Percentiles rank a stretch among this genome's conserved stretches.
Evolutionary conservation across 2,329 filamentous ascomycete species (phyloP).

Genomic region (Aspergillus quadrilineatus): DNA sequence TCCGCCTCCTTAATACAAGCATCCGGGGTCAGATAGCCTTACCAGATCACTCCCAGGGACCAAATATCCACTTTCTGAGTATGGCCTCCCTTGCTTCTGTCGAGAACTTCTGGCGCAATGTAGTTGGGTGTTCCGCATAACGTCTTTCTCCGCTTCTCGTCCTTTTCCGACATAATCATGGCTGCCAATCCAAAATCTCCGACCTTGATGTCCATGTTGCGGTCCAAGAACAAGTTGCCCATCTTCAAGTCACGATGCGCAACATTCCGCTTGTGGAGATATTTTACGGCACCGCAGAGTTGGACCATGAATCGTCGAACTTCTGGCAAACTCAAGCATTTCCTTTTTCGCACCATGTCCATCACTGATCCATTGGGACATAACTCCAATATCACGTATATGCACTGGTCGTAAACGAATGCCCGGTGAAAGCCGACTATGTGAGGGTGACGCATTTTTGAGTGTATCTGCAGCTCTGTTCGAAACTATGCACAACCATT

Average conservation of each 20-base stretch:
- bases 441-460: slow-evolving; percentile 93
- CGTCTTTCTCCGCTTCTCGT: slow-evolving; percentile 82
- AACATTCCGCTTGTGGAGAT: slow-evolving; percentile 92
- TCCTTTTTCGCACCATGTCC: slow-evolving; percentile 94
- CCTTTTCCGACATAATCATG: slow-evolving; percentile 83
- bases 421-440: slow-evolving; percentile 94
- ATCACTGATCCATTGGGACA: slow-evolving; percentile 95
- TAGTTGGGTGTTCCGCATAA: slow-evolving; percentile 98
- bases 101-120: slow-evolving; percentile 92
- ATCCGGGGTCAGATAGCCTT: slow-evolving; percentile 26
- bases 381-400: slow-evolving; percentile 90
- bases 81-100: slow-evolving; percentile 90
- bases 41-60: slow-evolving; percentile 97
- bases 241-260: slow-evolving; percentile 97
- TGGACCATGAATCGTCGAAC: slow-evolving; percentile 92
- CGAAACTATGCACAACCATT: slow-evolving; percentile 54
- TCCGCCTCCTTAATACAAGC: neutral
- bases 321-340: slow-evolving; percentile 87
- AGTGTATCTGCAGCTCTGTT: slow-evolving; percentile 93
- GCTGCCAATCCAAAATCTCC: slow-evolving; percentile 96
- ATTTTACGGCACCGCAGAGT: slow-evolving; percentile 95
- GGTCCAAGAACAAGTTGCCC: slow-evolving; percentile 94
- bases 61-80: slow-evolving; percentile 98
- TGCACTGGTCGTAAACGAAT: slow-evolving; percentile 84
- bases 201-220: slow-evolving; percentile 95